phyloP scores from a whole-genome alignment of 2,329 filamentous ascomycete genomes.

The Alternaria burnsii region DNA sequence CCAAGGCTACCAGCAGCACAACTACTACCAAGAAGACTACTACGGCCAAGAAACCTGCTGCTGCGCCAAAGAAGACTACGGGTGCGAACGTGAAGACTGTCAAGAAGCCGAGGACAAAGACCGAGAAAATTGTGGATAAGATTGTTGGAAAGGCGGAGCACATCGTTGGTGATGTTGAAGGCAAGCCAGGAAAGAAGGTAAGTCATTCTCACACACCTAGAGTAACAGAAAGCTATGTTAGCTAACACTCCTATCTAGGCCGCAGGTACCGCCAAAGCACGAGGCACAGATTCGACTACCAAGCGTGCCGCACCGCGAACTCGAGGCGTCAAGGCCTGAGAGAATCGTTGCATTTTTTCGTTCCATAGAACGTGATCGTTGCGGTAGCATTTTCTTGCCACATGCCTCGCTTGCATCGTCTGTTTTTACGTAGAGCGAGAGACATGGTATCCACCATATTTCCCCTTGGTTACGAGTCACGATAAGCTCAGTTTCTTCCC shows the following conservation, averaged over 20 bases:
- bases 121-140: slow-evolving; percentile 41
- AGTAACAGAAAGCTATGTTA: background rate
- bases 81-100: slow-evolving; percentile 30
- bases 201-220: background rate
- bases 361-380: background rate
- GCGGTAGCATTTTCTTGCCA: background rate
- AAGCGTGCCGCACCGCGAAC: slow-evolving; percentile 15
- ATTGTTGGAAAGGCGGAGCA: slow-evolving; percentile 35
- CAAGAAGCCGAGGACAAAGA: slow-evolving; percentile 37
- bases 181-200: slow-evolving; percentile 44
- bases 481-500: background rate
- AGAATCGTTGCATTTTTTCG: background rate
- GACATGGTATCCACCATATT: background rate
- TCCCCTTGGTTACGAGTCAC: background rate
- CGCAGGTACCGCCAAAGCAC: slow-evolving; percentile 20
- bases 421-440: background rate
- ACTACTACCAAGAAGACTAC: slow-evolving; percentile 14
- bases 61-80: slow-evolving; percentile 8
- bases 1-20: slow-evolving; percentile 43
- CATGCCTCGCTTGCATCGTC: background rate
- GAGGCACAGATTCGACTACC: slow-evolving; percentile 20
- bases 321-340: slow-evolving; percentile 8
- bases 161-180: slow-evolving; percentile 32
- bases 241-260: slow-evolving; percentile 12
- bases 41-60: slow-evolving; percentile 15